phyloP scores from a whole-genome alignment of 202 grass and related monocot genomes.

The Alloteropsis angusta region DNA sequence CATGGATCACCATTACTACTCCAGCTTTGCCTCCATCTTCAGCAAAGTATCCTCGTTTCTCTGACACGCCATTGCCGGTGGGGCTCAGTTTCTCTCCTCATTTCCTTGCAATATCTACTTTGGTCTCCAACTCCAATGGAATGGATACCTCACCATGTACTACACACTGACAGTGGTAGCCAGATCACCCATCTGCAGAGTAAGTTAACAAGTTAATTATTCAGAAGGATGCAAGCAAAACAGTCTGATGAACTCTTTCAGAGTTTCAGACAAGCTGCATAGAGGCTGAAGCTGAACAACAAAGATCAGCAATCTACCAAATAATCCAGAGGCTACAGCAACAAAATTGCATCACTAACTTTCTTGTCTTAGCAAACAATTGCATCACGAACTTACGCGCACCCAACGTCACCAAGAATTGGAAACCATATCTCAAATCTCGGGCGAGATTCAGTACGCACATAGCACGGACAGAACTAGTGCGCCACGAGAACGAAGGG shows the following conservation, averaged over 20 bases:
- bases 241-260: not conserved
- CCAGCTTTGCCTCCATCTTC: not conserved
- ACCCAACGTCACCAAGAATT: not conserved
- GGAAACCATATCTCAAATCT: constrained; percentile 17
- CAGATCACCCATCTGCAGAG: constrained; percentile 17
- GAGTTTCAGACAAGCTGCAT: not conserved
- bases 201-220: not conserved
- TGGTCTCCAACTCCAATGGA: not conserved
- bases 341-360: not conserved
- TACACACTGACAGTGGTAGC: not conserved
- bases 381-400: not conserved
- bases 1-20: not conserved
- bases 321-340: not conserved
- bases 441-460: constrained; percentile 20
- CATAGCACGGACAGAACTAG: not conserved
- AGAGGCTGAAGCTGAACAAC: not conserved
- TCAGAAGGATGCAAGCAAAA: not conserved
- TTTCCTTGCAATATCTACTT: not conserved
- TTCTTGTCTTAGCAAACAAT: not conserved
- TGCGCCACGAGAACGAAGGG: constrained; percentile 8
- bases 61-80: not conserved
- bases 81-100: not conserved
- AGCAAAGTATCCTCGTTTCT: not conserved
- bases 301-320: not conserved
- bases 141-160: not conserved